Evolutionary conservation across 805 yeast species (phyloP), one percentile per base, ranked within the genome.

Genomic region (Teunomyces cretensis): DNA sequence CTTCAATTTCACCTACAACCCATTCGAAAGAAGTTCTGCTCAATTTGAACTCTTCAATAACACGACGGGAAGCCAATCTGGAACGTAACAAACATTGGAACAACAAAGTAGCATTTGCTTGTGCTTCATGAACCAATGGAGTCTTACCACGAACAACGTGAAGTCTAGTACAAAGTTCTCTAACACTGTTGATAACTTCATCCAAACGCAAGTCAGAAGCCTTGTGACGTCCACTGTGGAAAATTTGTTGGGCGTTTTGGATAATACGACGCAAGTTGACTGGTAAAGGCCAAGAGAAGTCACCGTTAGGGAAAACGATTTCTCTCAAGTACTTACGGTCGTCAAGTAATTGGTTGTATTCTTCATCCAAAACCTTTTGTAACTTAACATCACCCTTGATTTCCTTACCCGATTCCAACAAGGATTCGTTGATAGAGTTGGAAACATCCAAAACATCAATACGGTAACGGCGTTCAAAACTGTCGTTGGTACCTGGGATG

Each of bases 211-310:
- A 76, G 65, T 94, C 97, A 51, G 95, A 86, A 3, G 97, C 95
- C 64, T 84, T 88, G 31, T 87, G 79, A 58, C 89, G 87, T 54
- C 96, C 98, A 55, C 88, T 83, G 59, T 87, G 94, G 84, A 94
- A 94, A 48, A 94, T 90, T 65, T 92, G 97, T 70, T 92, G 98
- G 9, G 99, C 92, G 62, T 94, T 95, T 68, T 94, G 98, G 51
- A 94, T 78, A 51, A 95, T 85, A 78, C 99, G 96, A 64, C 97
- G 87, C 57, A 94, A 81, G 61, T 95, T 94, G 19, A 94, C 98
- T 26, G 99, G 99, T 54, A 95, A 75, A 46, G 98, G 98, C 97
- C 98, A 92, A 65, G 85, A 88, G 59, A 81, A 84, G 63, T 94
- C 99, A 75, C 99, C 99, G 57, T 86, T 89, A 40, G 86, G 78